Evolutionary conservation across 2,329 filamentous ascomycete species (phyloP), one percentile per base, ranked within the genome.

Genomic region (Byssoonygena ceratinophila): DNA sequence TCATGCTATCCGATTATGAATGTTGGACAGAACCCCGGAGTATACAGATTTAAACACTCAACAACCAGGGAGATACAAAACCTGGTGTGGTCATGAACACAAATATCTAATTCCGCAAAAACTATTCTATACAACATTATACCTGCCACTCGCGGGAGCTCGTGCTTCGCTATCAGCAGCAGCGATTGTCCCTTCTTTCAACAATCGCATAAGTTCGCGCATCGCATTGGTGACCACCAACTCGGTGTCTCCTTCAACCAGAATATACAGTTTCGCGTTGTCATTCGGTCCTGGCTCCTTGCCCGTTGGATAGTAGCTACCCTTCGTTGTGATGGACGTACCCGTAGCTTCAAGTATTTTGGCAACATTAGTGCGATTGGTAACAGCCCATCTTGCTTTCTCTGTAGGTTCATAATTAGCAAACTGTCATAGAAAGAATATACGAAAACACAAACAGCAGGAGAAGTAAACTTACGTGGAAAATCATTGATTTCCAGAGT

Each of bases 401-500:
- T 98, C 74, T 76, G 62, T 67, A 29, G 46, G 61, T 16, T 6
- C 3, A 41, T 40, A 29, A 31, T 54, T 54, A 54, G 57, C 39
- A 54, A 31, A 52, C n/a, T 46, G 27, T 46, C 12, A 53, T 31
- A 48, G 22, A 18, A 3, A 46, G 46, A 51, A 43, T 32, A 11
- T 37, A 41, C n/a, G 2, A 22, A 34, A 11, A 20, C 11, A 4
- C 5, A 41, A 25, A 41, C 12, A 9, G 25, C 2, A 41, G 14
- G 14, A 32, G 4, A 37, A 29, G 16, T 6, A 47, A 52, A 71
- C 74, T 70, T 73, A 76, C 74, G 92, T 31, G 92, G 92, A 70
- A 97, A 97, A 71, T 98, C 92, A 70, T 98, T 98, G 79, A 98
- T 98, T 70, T 97, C 92, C 56, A 98, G 77, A 3, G 91, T 97